Base-by-base conservation (phyloP, 257 asterid species). In the Solanum lignicaule region DNA sequence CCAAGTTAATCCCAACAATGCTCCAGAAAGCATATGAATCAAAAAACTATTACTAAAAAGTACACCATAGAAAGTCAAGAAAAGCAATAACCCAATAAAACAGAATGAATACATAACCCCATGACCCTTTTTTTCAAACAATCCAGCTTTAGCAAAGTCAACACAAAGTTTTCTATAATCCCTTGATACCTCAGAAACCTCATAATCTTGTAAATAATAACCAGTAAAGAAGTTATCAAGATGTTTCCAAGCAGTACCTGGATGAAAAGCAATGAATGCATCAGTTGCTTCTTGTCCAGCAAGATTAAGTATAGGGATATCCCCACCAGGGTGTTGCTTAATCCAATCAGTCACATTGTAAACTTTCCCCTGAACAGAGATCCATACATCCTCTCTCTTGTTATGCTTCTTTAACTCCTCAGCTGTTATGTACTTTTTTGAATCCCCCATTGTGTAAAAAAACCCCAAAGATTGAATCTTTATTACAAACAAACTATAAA, bases 281-380 rank as follows among this genome's bases (percentile, higher is more conserved):
- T 92, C 94, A 18, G 94, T 92, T 3, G 88, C 92, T 73, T 92
- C 94, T 83, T 92, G 92, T 12, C 94, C 94, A 29, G 92, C 90
- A 15, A 92, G 58, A 87, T 88, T 89, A 84, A 92, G 25, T 14
- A 92, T 81, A 4, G 90, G 91, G 0, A 87, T 75, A 35, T 91
- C 93, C 0, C 94, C 94, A 7, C 94, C 94, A 5, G 94, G 94
- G 33, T 92, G 94, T 4, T 88, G 62, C 68, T 89, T 87, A 16
- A 90, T 62, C 94, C 94, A 91, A 48, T 90, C 89, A 3, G 93
- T 89, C 14, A 90, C 93, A 23, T 91, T 83, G 84, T 92, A 92
- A 3, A 91, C 92, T 32, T 91, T 91, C 12, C 93, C 94, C 75
- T 92, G 87, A 35, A 92, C 88, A 2, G 94, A 89, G 31, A 92